phyloP scores from a whole-genome alignment of 495 filamentous ascomycete genomes.

The Cryomyces minteri region DNA sequence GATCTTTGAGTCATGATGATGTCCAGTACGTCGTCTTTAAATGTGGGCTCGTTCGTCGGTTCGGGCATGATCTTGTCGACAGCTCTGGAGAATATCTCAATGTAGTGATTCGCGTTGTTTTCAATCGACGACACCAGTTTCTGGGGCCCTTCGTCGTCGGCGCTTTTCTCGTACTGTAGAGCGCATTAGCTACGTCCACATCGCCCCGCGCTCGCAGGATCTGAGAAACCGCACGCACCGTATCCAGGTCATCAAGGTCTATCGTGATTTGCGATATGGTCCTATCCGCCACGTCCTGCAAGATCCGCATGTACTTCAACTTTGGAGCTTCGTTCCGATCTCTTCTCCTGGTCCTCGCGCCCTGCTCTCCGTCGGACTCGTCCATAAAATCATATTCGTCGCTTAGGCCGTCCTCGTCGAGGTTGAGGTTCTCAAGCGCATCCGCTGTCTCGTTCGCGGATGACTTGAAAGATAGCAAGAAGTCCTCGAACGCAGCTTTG shows the following conservation, averaged over 20 bases:
- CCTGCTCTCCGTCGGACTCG: slow-evolving; percentile 41
- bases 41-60: slow-evolving; percentile 63
- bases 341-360: slow-evolving; percentile 21
- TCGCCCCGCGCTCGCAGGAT: not conserved
- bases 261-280: slow-evolving; percentile 55
- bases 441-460: slow-evolving; percentile 54
- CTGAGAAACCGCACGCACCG: slow-evolving; percentile 27
- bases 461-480: slow-evolving; percentile 76
- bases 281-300: slow-evolving; percentile 77
- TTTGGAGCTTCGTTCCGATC: slow-evolving; percentile 33
- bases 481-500: slow-evolving; percentile 67
- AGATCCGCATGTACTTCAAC: slow-evolving; percentile 76
- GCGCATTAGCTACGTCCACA: not conserved
- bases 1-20: slow-evolving; percentile 85
- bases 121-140: slow-evolving; percentile 73
- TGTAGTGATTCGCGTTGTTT: slow-evolving; percentile 84
- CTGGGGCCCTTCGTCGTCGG: slow-evolving; percentile 36
- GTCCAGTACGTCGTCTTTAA: slow-evolving; percentile 94
- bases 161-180: slow-evolving; percentile 50
- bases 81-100: slow-evolving; percentile 76
- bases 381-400: slow-evolving; percentile 95
- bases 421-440: slow-evolving; percentile 65
- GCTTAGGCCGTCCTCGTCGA: slow-evolving; percentile 74
- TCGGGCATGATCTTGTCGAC: slow-evolving; percentile 75
- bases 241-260: slow-evolving; percentile 72